Evolutionary conservation across 129 eudicot species (phyloP).

Genomic region (Pittosporum tobira): DNA sequence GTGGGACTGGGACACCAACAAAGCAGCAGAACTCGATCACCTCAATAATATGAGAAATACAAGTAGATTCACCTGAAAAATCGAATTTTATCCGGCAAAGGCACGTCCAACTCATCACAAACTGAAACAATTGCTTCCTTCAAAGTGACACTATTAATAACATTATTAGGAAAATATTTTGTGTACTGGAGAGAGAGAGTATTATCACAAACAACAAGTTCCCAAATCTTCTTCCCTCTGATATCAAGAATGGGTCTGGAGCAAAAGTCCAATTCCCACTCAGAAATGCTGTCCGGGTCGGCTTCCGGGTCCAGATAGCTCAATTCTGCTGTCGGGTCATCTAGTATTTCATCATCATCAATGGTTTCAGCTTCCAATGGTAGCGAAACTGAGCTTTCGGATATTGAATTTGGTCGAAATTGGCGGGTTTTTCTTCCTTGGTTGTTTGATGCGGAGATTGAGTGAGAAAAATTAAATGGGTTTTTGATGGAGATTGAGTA

Average conservation of each 20-base stretch:
- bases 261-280: constrained; percentile 95
- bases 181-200: constrained; percentile 87
- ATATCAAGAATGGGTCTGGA: constrained; percentile 97
- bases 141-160: constrained; percentile 80
- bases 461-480: constrained; percentile 16
- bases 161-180: constrained; percentile 88
- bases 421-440: constrained; percentile 11
- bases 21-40: not conserved
- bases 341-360: constrained; percentile 26
- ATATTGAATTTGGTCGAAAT: constrained; percentile 39
- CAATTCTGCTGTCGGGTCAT: constrained; percentile 78
- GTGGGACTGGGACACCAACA: too few species aligned
- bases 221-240: constrained; percentile 94
- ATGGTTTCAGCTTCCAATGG: constrained; percentile 31
- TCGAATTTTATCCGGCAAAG: constrained; percentile 71
- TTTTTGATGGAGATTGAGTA: constrained; percentile 25
- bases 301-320: constrained; percentile 81
- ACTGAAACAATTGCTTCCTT: constrained; percentile 72
- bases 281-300: constrained; percentile 66
- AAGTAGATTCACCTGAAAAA: constrained; percentile 57
- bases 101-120: constrained; percentile 82
- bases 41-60: not conserved
- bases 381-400: constrained; percentile 56
- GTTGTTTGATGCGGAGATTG: constrained; percentile 12
- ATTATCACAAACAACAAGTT: constrained; percentile 86